These are phyloP conservation scores for Dothideomycetes sp. DNA, from an alignment of 2,329 filamentous ascomycete genomes.

Conservation along the genomic window DNA sequence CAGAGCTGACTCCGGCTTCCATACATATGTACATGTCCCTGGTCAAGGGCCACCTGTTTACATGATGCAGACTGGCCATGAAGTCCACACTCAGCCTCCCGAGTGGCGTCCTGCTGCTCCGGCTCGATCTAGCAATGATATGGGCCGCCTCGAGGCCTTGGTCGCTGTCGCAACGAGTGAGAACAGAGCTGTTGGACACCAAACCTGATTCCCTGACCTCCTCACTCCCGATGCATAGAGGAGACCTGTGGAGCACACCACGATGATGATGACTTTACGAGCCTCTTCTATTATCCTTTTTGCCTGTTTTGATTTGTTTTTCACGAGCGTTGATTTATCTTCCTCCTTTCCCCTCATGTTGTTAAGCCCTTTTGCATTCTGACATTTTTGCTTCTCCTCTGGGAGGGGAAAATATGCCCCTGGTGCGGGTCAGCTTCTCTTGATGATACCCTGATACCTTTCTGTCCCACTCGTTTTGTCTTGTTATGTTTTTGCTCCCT, in stretches of 20 bases:
- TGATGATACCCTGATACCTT: background rate
- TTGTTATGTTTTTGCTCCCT: background rate
- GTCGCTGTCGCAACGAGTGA: conserved; percentile 58
- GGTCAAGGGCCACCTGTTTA: conserved; percentile 18
- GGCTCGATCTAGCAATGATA: conserved; percentile 36
- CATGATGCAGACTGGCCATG: conserved; percentile 26
- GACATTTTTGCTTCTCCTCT: background rate
- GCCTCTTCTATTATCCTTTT: background rate
- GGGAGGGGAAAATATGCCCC: background rate
- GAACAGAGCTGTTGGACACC: conserved; percentile 21
- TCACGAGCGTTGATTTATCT: background rate
- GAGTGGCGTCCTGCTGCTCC: conserved; percentile 21
- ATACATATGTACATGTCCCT: conserved; percentile 20
- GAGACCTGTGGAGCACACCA: background rate
- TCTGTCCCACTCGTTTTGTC: background rate
- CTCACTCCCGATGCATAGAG: background rate
- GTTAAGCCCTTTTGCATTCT: background rate
- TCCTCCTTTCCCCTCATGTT: no score
- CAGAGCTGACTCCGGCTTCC: conserved; percentile 27
- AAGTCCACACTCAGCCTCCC: conserved; percentile 21
- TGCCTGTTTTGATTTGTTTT: background rate
- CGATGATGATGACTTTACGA: background rate
- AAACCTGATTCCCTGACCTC: background rate
- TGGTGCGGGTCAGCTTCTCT: background rate
- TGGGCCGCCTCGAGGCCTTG: conserved; percentile 51